Percentiles rank a stretch among this genome's conserved stretches.
phyloP scores from a whole-genome alignment of 768 basidiomycete species.

The Trametopsis cervina region DNA sequence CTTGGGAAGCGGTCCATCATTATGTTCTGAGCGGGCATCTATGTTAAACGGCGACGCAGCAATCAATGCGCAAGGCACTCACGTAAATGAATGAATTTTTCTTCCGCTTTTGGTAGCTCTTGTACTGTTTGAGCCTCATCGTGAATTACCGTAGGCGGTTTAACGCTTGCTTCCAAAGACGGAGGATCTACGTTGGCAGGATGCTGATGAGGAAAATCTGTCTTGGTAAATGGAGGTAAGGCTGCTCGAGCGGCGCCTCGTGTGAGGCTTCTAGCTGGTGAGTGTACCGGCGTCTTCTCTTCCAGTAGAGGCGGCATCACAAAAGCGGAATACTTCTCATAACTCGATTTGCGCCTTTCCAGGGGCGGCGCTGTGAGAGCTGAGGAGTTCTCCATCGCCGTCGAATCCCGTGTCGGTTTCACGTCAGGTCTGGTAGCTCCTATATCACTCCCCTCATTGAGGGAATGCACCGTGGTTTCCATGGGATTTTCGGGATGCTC shows the following conservation, averaged over 20 bases:
- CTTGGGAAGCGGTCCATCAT: constrained; percentile 37
- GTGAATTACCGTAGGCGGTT: no score
- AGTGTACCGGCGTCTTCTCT: constrained; percentile 50
- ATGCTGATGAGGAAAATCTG: not conserved
- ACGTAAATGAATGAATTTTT: constrained; percentile 11
- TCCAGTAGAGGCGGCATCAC: constrained; percentile 61
- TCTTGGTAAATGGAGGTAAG: not conserved
- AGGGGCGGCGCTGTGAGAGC: constrained; percentile 16
- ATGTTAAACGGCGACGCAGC: not conserved
- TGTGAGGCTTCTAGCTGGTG: constrained; percentile 49
- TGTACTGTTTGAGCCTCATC: no score
- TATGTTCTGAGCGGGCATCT: constrained; percentile 28
- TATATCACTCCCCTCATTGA: not conserved
- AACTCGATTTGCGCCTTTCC: constrained; percentile 61
- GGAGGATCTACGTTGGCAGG: no score
- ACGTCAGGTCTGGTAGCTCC: constrained; percentile 13
- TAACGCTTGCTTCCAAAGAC: no score
- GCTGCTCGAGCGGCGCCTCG: constrained; percentile 16
- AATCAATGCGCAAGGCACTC: no score
- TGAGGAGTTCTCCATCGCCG: constrained; percentile 12
- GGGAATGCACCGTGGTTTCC: not conserved
- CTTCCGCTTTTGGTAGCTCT: not conserved
- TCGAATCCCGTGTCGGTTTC: constrained; percentile 15
- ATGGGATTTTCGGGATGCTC: not conserved
- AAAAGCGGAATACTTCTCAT: constrained; percentile 58